These are phyloP conservation scores for Leptoxyphium fumago DNA, from an alignment of 2,329 filamentous ascomycete species.

Conservation along the genomic window DNA sequence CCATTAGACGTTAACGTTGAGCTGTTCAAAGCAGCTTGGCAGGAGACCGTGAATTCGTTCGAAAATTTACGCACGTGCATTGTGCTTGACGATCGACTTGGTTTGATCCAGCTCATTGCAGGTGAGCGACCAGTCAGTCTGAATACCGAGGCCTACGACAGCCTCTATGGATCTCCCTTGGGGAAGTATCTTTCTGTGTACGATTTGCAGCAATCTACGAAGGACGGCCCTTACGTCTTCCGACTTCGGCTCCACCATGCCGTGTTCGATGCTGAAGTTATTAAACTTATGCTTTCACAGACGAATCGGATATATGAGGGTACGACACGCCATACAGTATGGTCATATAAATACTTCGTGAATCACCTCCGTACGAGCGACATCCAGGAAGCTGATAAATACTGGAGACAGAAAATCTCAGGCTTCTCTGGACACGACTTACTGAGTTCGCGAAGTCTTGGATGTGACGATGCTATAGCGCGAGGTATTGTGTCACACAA, in stretches of 20 bases:
- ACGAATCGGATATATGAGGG: background rate
- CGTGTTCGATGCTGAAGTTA: background rate
- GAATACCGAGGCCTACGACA: background rate
- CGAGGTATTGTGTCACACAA: background rate
- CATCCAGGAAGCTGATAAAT: background rate
- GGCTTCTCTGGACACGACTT: too few relatives aligned
- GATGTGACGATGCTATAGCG: background rate
- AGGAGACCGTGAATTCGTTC: slow-evolving; percentile 16
- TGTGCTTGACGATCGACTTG: slow-evolving; percentile 5
- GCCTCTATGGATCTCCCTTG: background rate
- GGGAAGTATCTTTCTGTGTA: too few relatives aligned
- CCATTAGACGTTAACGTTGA: slow-evolving; percentile 16
- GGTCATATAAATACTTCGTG: background rate
- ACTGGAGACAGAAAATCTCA: background rate
- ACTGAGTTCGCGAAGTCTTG: background rate
- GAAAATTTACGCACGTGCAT: slow-evolving; percentile 27
- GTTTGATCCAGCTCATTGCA: background rate
- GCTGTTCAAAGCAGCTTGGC: slow-evolving; percentile 23
- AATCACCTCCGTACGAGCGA: background rate
- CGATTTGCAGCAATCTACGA: background rate
- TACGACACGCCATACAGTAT: background rate
- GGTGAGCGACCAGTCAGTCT: background rate
- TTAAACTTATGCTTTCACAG: background rate
- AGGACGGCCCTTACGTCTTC: background rate
- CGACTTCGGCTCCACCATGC: background rate